These are phyloP conservation scores for Penicillium sp. DNA, from an alignment of 2,329 filamentous ascomycete species.

Conservation along the genomic window DNA sequence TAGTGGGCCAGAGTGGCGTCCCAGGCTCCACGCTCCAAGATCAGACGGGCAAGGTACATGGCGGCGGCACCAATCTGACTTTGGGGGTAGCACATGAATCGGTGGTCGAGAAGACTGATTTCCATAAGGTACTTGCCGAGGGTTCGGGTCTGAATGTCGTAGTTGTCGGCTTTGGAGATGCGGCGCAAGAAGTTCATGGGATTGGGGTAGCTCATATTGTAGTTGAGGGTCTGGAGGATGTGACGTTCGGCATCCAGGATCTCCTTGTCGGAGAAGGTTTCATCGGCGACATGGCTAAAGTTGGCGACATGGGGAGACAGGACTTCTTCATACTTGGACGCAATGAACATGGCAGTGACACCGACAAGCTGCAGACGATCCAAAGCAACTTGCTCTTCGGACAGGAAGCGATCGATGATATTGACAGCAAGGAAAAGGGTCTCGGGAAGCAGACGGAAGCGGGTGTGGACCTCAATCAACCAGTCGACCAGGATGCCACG, in stretches of 20 bases:
- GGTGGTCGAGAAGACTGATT: conserved; percentile 91
- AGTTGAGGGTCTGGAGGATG: conserved; percentile 85
- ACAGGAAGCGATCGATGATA: conserved; percentile 97
- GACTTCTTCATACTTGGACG: conserved; percentile 98
- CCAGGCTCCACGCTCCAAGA: conserved; percentile 89
- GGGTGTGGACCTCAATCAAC: conserved; percentile 96
- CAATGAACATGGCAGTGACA: conserved; percentile 99
- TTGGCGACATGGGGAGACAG: conserved; percentile 95
- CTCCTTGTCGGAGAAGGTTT: conserved; percentile 92
- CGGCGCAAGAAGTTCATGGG: conserved; percentile 99
- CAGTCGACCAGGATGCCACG: conserved; percentile 96
- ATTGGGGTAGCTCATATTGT: conserved; percentile 97
- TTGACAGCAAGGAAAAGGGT: conserved; percentile 96
- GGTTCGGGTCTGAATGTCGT: conserved; percentile 96
- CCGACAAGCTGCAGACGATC: conserved; percentile 95
- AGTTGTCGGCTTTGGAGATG: conserved; percentile 98
- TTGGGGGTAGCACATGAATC: conserved; percentile 85
- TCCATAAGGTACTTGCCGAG: conserved; percentile 97
- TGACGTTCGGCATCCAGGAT: conserved; percentile 97
- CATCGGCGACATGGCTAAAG: conserved; percentile 95
- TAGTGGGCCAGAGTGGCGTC: conserved; percentile 87
- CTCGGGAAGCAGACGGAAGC: conserved; percentile 92
- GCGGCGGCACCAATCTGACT: conserved; percentile 88
- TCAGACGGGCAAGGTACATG: conserved; percentile 92
- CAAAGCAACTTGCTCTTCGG: conserved; percentile 90